Percentiles rank a stretch among this genome's conserved stretches.
Evolutionary conservation across 1,139 yeast genomes (phyloP).

Genomic region (Pichia sp.): DNA sequence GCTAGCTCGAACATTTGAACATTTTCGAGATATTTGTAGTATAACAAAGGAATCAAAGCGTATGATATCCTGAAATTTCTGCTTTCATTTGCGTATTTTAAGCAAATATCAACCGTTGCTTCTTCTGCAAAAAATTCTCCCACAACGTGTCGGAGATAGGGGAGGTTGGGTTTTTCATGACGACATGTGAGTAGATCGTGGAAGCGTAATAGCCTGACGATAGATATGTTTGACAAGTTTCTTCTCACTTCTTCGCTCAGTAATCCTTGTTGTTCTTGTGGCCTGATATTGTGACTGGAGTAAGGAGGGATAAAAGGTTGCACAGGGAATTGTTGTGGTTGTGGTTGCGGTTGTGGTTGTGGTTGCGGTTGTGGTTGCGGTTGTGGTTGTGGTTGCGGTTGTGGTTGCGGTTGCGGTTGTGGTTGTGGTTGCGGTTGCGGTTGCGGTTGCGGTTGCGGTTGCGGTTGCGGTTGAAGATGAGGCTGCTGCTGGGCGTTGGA

Average conservation of each 20-base stretch:
- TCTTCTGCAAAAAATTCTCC: slow-evolving; percentile 46
- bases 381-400: neutral
- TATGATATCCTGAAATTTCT: slow-evolving; percentile 62
- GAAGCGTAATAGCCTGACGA: slow-evolving; percentile 26
- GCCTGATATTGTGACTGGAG: neutral
- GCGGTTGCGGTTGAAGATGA: neutral
- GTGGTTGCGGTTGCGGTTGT: neutral
- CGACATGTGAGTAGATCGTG: slow-evolving; percentile 22
- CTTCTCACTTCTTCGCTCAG: slow-evolving; percentile 25
- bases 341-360: neutral
- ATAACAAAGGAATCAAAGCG: slow-evolving; percentile 52
- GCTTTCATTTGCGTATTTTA: slow-evolving; percentile 42
- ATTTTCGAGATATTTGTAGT: slow-evolving; percentile 44
- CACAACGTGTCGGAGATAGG: slow-evolving; percentile 44
- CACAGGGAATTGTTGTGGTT: neutral
- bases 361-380: neutral
- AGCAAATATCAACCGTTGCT: slow-evolving; percentile 42
- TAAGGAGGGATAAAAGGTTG: neutral
- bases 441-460: neutral
- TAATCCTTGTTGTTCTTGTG: neutral
- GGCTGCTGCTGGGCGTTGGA: neutral
- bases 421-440: neutral
- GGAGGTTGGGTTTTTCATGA: slow-evolving; percentile 17
- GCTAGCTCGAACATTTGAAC: slow-evolving; percentile 53
- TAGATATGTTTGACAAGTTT: slow-evolving; percentile 28